These are phyloP conservation scores for Aspergillus fumigatiaffinis DNA, from an alignment of 2,329 filamentous ascomycete genomes.

Conservation along the genomic window DNA sequence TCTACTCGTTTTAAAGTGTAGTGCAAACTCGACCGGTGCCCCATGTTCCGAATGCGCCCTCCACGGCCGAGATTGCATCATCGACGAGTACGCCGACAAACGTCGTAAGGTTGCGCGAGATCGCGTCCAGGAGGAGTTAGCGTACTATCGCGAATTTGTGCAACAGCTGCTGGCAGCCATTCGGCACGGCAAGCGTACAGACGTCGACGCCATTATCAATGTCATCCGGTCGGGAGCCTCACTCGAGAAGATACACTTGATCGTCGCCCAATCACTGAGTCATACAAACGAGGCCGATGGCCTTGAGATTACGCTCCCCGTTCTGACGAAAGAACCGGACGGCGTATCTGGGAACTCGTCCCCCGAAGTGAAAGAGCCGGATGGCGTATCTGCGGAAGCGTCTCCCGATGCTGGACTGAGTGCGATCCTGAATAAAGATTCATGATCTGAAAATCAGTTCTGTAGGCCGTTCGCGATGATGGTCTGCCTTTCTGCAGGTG, in stretches of 20 bases:
- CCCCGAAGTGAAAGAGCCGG: not conserved
- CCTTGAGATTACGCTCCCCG: not conserved
- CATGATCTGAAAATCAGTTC: not conserved
- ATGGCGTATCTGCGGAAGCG: not conserved
- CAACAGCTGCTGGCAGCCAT: constrained; percentile 26
- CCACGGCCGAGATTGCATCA: constrained; percentile 31
- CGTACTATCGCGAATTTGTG: constrained; percentile 23
- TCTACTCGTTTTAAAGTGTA: constrained; percentile 24
- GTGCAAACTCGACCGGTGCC: constrained; percentile 17
- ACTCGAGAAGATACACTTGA: constrained; percentile 12
- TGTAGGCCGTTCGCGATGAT: not conserved
- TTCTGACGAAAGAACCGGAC: not conserved
- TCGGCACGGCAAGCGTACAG: constrained; percentile 16
- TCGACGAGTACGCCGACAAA: constrained; percentile 33
- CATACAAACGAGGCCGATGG: not conserved
- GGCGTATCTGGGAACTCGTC: not conserved
- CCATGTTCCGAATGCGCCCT: constrained; percentile 33
- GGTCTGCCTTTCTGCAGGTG: not conserved
- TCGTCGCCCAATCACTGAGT: constrained; percentile 1
- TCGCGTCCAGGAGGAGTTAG: constrained; percentile 27
- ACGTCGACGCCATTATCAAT: constrained; percentile 22
- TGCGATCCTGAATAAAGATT: not conserved
- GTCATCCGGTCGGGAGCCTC: constrained; percentile 23
- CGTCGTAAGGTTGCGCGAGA: constrained; percentile 33
- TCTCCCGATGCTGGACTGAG: not conserved